Conservation (phyloP, 352 stramenopile species). For the Aphanomyces cochlioides region DNA sequence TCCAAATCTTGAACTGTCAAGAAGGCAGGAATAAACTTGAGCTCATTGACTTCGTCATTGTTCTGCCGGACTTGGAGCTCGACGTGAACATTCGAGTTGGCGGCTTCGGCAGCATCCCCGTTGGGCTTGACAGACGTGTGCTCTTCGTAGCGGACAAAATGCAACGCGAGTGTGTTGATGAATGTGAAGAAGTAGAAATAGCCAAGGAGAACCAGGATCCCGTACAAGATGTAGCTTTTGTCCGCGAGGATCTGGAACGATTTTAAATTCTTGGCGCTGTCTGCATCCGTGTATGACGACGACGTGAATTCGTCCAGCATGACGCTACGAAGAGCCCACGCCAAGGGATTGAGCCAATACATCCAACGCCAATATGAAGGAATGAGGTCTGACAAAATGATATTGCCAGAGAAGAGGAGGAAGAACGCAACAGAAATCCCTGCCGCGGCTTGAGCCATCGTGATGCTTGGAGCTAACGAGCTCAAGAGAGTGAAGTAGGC, state of each 20-base stretch:
- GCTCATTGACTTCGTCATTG: conserved; percentile 34
- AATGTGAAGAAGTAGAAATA: conserved; percentile 52
- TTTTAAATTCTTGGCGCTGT: conserved; percentile 33
- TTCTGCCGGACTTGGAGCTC: neutral
- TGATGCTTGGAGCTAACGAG: conserved; percentile 52
- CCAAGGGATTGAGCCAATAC: conserved; percentile 67
- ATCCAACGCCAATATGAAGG: conserved; percentile 74
- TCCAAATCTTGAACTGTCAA: conserved; percentile 50
- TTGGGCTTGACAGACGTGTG: conserved; percentile 24
- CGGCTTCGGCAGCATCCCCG: neutral
- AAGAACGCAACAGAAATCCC: conserved; percentile 58
- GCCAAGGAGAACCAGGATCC: conserved; percentile 37
- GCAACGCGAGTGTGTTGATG: conserved; percentile 43
- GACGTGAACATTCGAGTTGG: neutral
- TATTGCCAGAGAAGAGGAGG: conserved; percentile 68
- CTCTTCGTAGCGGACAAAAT: conserved; percentile 52
- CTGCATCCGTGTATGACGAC: conserved; percentile 38
- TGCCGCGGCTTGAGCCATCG: conserved; percentile 45
- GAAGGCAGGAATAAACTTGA: conserved; percentile 45
- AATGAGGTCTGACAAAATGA: conserved; percentile 61
- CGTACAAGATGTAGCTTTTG: conserved; percentile 47
- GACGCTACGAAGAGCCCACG: conserved; percentile 50
- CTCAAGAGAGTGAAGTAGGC: conserved; percentile 64
- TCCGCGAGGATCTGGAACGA: conserved; percentile 45
- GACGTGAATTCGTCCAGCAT: conserved; percentile 64